These are phyloP conservation scores for Pythium angustatum DNA, from an alignment of 352 stramenopile species.

Conservation along the genomic window DNA sequence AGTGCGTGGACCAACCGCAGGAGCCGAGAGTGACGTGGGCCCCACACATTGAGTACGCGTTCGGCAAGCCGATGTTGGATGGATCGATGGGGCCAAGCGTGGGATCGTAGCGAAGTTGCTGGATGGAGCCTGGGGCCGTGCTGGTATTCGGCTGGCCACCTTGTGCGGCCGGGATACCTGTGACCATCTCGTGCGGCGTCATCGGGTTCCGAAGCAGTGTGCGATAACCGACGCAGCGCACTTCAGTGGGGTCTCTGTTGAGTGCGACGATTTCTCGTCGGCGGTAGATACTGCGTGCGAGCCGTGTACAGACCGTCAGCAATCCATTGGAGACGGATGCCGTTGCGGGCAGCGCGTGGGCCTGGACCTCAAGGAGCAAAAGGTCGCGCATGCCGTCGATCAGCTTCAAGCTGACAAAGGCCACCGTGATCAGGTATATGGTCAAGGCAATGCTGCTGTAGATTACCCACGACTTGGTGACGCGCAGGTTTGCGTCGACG, in stretches of 20 bases:
- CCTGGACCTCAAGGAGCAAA: neutral
- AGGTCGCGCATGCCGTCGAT: neutral
- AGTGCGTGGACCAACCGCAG: neutral
- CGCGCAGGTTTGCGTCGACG: neutral
- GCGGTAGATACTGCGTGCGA: neutral
- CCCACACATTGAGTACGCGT: neutral
- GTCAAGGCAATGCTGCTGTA: neutral
- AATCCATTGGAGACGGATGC: neutral
- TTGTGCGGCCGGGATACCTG: neutral
- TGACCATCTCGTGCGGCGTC: neutral
- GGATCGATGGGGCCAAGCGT: neutral
- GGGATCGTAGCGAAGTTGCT: neutral
- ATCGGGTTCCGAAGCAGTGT: neutral
- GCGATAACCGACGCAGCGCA: neutral
- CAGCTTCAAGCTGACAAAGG: neutral
- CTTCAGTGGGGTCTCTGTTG: neutral
- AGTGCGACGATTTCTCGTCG: neutral
- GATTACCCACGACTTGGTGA: neutral
- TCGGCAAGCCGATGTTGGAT: neutral
- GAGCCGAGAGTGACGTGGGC: neutral
- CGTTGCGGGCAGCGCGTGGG: neutral
- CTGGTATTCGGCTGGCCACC: no score
- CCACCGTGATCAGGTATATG: neutral
- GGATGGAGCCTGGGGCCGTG: neutral
- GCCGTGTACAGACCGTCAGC: neutral